Percentiles rank a stretch among this genome's conserved stretches.
Conservation (phyloP, 345 rosid species). For the Dipteronia dyeriana region DNA sequence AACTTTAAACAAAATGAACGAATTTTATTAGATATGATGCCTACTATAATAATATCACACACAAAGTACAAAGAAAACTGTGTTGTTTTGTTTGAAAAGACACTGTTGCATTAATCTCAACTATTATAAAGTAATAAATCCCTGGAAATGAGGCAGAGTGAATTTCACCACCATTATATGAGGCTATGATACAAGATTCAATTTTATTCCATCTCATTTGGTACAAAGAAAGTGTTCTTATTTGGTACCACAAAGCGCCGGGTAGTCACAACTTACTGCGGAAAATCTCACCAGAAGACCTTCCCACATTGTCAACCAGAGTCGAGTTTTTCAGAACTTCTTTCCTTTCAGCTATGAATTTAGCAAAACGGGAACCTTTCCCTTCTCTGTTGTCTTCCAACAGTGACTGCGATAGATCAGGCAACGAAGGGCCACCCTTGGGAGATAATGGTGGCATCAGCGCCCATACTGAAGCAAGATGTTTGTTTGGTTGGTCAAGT, state of each 20-base stretch:
- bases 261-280: slow-evolving; percentile 71
- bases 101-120: neutral
- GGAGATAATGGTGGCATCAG: slow-evolving; percentile 72
- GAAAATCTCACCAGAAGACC: slow-evolving; percentile 34
- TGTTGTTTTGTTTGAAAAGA: neutral
- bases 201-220: neutral
- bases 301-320: slow-evolving; percentile 26
- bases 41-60: neutral
- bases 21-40: neutral
- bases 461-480: slow-evolving; percentile 79
- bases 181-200: neutral
- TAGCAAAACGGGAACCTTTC: slow-evolving; percentile 82
- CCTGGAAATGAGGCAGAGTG: neutral
- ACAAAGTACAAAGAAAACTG: neutral
- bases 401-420: slow-evolving; percentile 38
- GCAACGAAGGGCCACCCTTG: slow-evolving; percentile 48
- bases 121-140: neutral
- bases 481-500: slow-evolving; percentile 66
- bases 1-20: neutral
- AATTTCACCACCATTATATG: neutral
- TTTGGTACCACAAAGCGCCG: neutral
- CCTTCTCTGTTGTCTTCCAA: slow-evolving; percentile 49
- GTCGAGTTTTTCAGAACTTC: slow-evolving; percentile 42
- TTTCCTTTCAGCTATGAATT: slow-evolving; percentile 63
- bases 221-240: neutral